Percentiles rank a stretch among this genome's conserved stretches.
Evolutionary conservation across 2,329 filamentous ascomycete species (phyloP).

Genomic region (Ceratocystiopsis minuta): DNA sequence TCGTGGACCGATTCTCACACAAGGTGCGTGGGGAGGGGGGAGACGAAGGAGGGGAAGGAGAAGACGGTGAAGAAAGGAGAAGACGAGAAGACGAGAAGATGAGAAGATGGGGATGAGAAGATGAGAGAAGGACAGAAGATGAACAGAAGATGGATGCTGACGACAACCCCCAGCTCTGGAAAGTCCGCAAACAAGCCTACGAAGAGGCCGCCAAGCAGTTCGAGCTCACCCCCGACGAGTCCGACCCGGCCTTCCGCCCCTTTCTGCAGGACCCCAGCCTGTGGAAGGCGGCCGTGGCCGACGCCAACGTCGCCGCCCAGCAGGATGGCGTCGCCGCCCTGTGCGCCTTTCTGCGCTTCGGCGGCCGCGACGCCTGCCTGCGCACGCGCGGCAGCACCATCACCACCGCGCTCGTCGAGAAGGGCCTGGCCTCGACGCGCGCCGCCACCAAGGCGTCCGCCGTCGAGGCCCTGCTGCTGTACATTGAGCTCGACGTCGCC

Average conservation of each 20-base stretch:
- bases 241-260: conserved; percentile 68
- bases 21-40: conserved; percentile 33
- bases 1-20: conserved; percentile 67
- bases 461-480: conserved; percentile 70
- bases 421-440: conserved; percentile 73
- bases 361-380: conserved; percentile 59
- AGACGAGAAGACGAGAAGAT: background rate
- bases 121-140: background rate
- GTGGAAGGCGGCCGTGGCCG: conserved; percentile 83
- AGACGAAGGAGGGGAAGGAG: background rate
- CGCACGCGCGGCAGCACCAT: conserved; percentile 64
- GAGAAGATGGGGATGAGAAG: background rate
- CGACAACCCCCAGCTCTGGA: conserved; percentile 55
- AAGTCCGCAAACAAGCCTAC: conserved; percentile 87
- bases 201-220: conserved; percentile 85
- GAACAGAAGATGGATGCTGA: background rate
- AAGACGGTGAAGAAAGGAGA: no score
- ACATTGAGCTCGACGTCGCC: conserved; percentile 75
- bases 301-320: conserved; percentile 94
- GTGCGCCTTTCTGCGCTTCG: conserved; percentile 84
- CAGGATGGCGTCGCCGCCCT: conserved; percentile 78
- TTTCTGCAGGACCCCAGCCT: conserved; percentile 71
- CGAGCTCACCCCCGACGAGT: conserved; percentile 66
- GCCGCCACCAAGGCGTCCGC: conserved; percentile 77
- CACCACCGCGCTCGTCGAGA: conserved; percentile 63